Evolutionary conservation across 768 basidiomycete genomes (phyloP), one percentile per base, ranked within the genome.

Genomic region (Holtermanniella nyarrowii): DNA sequence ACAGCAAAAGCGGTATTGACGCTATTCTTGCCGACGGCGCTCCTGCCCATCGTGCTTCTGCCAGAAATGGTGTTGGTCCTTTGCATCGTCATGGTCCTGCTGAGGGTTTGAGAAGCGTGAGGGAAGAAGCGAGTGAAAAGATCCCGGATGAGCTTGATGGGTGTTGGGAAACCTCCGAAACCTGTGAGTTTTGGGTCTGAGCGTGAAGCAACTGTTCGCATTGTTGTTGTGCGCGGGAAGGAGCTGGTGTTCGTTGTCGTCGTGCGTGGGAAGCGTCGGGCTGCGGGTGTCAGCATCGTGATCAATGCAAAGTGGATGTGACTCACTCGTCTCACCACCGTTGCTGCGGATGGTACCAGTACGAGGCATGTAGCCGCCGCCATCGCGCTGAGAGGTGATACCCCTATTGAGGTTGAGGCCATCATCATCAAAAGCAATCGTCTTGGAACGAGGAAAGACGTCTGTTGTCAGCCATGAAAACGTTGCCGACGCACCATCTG

Each of bases 61-160:
- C 64, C 51, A 21, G 59, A 46, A 60, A 68, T 51, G 46, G 69
- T 56, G 49, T 66, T 79, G 14, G 84, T 83, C 3, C 75, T 74
- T 3, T 86, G 86, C 16, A 91, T 78, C 1, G 88, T 91, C 31
- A 89, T 56, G 0, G 84, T 87, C 43, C 80, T 78, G 10, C 77
- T 78, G 26, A 93, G 68, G 39, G 73, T 78, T 43, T 74, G 77
- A 40, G 79, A 73, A 20, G 83, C 53, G 5, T 76, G 69, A 0
- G 90, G 91, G 46, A 90, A 86, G 26, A 83, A 68, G 22, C 73
- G 73, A 10, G 72, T 56, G 24, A 88, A 71, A 1, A 84, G 53
- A 10, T 63, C 69, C 2, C 73, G 77, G 12, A 82, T 51, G 16
- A 75, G 50, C 21, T 66, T 53, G 27, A 70, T 50, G 2, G 72